Conservation (phyloP, 2,329 filamentous ascomycete species). For the Cladophialophora yegresii region DNA sequence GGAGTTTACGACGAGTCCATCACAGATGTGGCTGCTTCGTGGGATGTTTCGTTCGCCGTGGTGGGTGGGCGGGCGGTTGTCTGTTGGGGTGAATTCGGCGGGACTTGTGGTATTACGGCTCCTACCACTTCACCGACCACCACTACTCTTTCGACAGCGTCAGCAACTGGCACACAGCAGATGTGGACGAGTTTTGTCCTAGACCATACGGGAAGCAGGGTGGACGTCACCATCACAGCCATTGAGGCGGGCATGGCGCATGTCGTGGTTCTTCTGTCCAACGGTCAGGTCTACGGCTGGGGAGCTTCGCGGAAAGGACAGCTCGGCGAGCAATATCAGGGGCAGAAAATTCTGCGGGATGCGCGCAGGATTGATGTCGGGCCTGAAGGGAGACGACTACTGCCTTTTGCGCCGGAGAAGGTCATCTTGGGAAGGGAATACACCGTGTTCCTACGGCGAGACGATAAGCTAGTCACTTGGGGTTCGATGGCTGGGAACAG, state of each 20-base stretch:
- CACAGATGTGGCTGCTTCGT: slow-evolving; percentile 68
- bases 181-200: slow-evolving; percentile 9
- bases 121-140: too few species aligned
- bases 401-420: slow-evolving; percentile 63
- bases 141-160: neutral
- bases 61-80: slow-evolving; percentile 57
- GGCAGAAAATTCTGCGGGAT: slow-evolving; percentile 53
- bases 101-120: slow-evolving; percentile 1
- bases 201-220: slow-evolving; percentile 22
- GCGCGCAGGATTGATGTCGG: slow-evolving; percentile 64
- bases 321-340: slow-evolving; percentile 61
- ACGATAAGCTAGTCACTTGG: slow-evolving; percentile 17
- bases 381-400: slow-evolving; percentile 4
- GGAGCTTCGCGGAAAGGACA: slow-evolving; percentile 85
- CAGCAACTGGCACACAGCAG: too few species aligned
- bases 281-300: slow-evolving; percentile 84
- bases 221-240: slow-evolving; percentile 40
- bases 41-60: slow-evolving; percentile 69
- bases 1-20: slow-evolving; percentile 25
- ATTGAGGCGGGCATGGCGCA: slow-evolving; percentile 73
- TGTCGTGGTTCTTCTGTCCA: slow-evolving; percentile 69
- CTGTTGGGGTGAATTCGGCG: slow-evolving; percentile 67
- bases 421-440: slow-evolving; percentile 84
- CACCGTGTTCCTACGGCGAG: slow-evolving; percentile 66
- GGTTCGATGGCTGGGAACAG: slow-evolving; percentile 16